Conservation (phyloP, 202 grass and related monocot species). For the Alloteropsis angusta region DNA sequence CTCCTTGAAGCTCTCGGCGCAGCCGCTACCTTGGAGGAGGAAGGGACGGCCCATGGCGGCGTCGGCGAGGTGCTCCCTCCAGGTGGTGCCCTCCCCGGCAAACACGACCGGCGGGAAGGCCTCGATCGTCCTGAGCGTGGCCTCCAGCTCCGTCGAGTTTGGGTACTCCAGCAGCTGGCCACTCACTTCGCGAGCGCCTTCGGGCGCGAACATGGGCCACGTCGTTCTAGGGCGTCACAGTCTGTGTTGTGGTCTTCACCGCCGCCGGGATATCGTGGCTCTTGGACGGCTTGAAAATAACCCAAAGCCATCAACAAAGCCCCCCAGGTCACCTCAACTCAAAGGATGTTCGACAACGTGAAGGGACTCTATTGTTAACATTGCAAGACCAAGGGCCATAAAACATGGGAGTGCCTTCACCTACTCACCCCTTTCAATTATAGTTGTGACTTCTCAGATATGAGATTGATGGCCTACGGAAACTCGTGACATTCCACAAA, state of each 20-base stretch:
- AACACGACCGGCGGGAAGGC: slow-evolving; percentile 60
- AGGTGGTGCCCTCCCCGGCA: slow-evolving; percentile 53
- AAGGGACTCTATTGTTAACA: too few species aligned
- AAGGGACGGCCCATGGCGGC: slow-evolving; percentile 48
- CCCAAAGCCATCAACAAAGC: too few species aligned
- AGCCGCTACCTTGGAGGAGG: slow-evolving; percentile 67
- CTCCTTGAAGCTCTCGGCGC: slow-evolving; percentile 77
- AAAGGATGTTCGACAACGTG: too few species aligned
- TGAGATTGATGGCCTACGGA: too few species aligned
- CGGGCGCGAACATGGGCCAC: neutral
- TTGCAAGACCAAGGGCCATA: too few species aligned
- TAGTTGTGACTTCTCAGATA: too few species aligned
- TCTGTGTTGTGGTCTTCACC: slow-evolving; percentile 1
- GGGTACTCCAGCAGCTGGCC: slow-evolving; percentile 55
- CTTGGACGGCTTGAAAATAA: slow-evolving; percentile 41
- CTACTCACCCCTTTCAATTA: too few species aligned
- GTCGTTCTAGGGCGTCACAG: neutral
- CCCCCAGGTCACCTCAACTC: too few species aligned
- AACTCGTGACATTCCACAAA: too few species aligned
- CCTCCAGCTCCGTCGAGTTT: slow-evolving; percentile 28
- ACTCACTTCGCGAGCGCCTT: slow-evolving; percentile 14
- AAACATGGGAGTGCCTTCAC: too few species aligned
- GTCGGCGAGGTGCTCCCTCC: slow-evolving; percentile 49
- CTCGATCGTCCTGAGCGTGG: slow-evolving; percentile 43
- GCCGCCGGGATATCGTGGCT: neutral